Conservation (phyloP, 2,329 filamentous ascomycete genomes). For the Achaetomium macrosporum region DNA sequence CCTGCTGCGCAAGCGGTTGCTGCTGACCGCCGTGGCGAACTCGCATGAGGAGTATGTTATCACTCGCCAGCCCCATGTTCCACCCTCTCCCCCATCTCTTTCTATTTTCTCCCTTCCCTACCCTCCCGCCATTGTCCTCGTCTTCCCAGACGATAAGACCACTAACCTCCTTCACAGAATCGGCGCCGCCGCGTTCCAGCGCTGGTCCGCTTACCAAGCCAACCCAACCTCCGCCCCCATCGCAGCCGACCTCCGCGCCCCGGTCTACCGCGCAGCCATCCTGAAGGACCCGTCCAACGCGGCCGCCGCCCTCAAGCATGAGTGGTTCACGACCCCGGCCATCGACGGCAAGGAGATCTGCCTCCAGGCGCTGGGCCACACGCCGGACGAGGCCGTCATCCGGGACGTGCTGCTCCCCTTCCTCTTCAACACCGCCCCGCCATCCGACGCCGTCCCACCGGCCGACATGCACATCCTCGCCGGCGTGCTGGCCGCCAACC, state of each 20-base stretch:
- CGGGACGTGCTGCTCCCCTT: slow-evolving; percentile 63
- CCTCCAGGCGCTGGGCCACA: slow-evolving; percentile 68
- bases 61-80: neutral
- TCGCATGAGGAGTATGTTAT: slow-evolving; percentile 65
- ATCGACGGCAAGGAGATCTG: slow-evolving; percentile 89
- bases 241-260: slow-evolving; percentile 72
- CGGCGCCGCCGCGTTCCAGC: slow-evolving; percentile 65
- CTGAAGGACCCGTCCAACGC: slow-evolving; percentile 61
- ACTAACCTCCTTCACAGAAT: slow-evolving; percentile 42
- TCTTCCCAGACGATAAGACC: slow-evolving; percentile 7
- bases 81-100: neutral
- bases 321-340: slow-evolving; percentile 75
- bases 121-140: neutral
- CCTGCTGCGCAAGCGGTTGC: slow-evolving; percentile 75
- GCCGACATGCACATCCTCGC: slow-evolving; percentile 85
- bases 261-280: slow-evolving; percentile 75
- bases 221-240: slow-evolving; percentile 64
- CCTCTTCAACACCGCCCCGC: slow-evolving; percentile 63
- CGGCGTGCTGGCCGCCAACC: slow-evolving; percentile 66
- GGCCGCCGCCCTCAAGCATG: slow-evolving; percentile 72
- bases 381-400: slow-evolving; percentile 63
- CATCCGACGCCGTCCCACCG: slow-evolving; percentile 61
- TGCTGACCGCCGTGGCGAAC: slow-evolving; percentile 66
- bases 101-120: too few relatives aligned
- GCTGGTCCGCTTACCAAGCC: slow-evolving; percentile 73